Conservation (phyloP, 768 basidiomycete genomes). For the Lactifluus subvellereus region DNA sequence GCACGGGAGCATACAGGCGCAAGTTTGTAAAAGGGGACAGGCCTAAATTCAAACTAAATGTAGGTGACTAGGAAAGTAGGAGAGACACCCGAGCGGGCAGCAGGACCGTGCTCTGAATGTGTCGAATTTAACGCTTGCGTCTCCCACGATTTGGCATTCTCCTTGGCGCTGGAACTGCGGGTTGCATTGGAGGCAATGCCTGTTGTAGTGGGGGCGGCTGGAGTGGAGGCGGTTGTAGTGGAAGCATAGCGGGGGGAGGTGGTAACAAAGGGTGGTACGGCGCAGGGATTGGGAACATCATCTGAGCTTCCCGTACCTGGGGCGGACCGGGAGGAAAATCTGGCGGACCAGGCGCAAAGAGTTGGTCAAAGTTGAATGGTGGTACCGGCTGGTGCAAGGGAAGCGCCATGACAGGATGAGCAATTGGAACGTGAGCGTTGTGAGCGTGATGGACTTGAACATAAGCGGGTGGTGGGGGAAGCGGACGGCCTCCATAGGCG, state of each 20-base stretch:
- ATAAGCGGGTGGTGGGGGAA: background rate
- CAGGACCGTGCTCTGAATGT: background rate
- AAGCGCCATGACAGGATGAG: conserved; percentile 14
- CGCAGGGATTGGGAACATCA: conserved; percentile 2
- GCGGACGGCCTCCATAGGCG: background rate
- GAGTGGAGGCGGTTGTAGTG: background rate
- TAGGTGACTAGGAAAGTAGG: background rate
- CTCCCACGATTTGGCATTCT: conserved; percentile 1
- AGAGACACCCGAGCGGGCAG: background rate
- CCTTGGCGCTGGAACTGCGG: background rate
- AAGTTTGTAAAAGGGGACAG: background rate
- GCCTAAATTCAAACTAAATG: background rate
- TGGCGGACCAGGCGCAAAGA: background rate
- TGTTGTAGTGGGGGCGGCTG: background rate
- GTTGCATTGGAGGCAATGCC: background rate
- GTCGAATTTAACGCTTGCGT: background rate
- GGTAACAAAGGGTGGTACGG: background rate
- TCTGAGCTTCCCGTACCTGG: background rate
- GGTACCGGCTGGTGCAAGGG: background rate
- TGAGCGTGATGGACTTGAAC: conserved; percentile 19
- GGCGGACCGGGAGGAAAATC: background rate
- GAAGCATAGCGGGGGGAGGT: background rate
- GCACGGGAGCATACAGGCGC: background rate
- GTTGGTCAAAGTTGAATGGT: background rate
- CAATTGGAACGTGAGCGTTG: conserved; percentile 14